Conservation (phyloP, 805 yeast species). For the Komagataella pseudopastoris region DNA sequence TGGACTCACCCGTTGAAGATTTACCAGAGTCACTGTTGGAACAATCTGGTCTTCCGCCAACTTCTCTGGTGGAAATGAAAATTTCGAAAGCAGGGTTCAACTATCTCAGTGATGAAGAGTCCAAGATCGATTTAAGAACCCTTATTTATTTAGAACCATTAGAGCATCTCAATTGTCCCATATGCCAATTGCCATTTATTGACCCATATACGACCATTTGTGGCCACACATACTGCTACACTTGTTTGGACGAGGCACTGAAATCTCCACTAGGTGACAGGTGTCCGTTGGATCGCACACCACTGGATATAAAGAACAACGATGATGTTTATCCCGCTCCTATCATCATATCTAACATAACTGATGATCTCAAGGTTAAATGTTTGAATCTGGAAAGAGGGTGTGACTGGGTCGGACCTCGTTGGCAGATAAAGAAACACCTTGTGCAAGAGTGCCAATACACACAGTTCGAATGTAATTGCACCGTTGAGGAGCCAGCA, state of each 20-base stretch:
- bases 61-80: not conserved
- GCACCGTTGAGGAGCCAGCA: not conserved
- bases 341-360: conserved; percentile 39
- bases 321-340: conserved; percentile 37
- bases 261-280: conserved; percentile 20
- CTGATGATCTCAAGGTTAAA: conserved; percentile 44
- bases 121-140: conserved; percentile 11
- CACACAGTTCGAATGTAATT: conserved; percentile 22
- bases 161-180: conserved; percentile 35
- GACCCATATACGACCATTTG: conserved; percentile 50
- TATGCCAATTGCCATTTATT: conserved; percentile 53
- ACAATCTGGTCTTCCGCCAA: not conserved
- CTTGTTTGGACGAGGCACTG: conserved; percentile 35
- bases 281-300: conserved; percentile 53
- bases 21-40: not conserved
- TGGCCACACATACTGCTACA: conserved; percentile 55
- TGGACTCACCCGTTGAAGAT: not conserved
- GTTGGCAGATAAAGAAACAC: conserved; percentile 48
- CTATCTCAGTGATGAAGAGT: not conserved
- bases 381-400: conserved; percentile 42
- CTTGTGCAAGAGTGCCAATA: conserved; percentile 23
- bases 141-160: conserved; percentile 12
- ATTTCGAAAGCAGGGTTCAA: conserved; percentile 1
- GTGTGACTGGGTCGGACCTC: conserved; percentile 39
- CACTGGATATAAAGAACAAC: conserved; percentile 13